phyloP scores from a whole-genome alignment of 2,329 filamentous ascomycete species.

The Aspergillus pseudonomiae region DNA sequence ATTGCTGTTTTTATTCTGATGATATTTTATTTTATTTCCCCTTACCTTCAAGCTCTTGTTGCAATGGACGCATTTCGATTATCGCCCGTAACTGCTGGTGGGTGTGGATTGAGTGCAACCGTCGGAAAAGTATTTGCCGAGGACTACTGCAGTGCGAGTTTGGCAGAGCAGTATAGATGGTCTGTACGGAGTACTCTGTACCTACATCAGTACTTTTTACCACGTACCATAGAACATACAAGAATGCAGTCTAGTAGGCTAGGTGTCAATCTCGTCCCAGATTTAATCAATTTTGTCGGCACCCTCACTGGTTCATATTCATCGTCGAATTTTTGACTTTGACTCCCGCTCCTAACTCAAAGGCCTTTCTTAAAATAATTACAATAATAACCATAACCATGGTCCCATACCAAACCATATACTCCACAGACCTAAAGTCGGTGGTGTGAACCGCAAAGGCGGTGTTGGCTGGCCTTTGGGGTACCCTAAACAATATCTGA shows the following conservation, averaged over 20 bases:
- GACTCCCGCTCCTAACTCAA: no score
- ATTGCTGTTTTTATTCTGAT: neutral
- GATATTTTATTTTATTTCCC: neutral
- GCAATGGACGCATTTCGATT: neutral
- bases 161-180: neutral
- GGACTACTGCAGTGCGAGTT: neutral
- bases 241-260: neutral
- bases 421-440: slow-evolving; percentile 15
- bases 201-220: neutral
- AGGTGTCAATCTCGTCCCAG: neutral
- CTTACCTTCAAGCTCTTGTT: neutral
- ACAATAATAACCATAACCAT: slow-evolving; percentile 17
- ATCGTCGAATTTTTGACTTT: slow-evolving; percentile 10
- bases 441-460: slow-evolving; percentile 13
- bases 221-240: neutral
- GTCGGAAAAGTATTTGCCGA: neutral
- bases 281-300: neutral
- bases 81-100: neutral
- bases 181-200: neutral
- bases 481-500: slow-evolving; percentile 4
- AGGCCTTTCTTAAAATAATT: slow-evolving; percentile 13
- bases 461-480: slow-evolving; percentile 1
- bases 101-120: neutral
- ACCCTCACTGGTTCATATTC: neutral
- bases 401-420: slow-evolving; percentile 7